Percentiles rank a stretch among this genome's conserved stretches.
phyloP scores from a whole-genome alignment of 2,329 filamentous ascomycete genomes.

The Onygenales sp. region DNA sequence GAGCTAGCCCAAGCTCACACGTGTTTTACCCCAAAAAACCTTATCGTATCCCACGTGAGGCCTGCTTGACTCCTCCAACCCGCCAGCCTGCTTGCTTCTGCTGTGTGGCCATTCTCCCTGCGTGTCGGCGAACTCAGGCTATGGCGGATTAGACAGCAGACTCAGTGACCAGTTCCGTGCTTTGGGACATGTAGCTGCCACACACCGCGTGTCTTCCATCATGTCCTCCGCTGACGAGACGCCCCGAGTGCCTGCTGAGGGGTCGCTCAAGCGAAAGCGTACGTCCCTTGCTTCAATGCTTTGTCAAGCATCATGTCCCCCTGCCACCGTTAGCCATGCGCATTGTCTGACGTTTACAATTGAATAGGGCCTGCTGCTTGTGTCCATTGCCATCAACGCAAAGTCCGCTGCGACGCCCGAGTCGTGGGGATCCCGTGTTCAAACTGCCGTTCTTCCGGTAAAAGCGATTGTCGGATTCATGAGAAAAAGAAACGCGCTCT shows the following conservation, averaged over 20 bases:
- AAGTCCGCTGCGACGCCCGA: slow-evolving; percentile 43
- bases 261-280: slow-evolving; percentile 12
- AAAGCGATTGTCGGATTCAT: slow-evolving; percentile 37
- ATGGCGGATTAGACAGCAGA: background rate
- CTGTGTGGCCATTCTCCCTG: no score
- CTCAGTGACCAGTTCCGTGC: background rate
- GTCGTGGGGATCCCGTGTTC: slow-evolving; percentile 39
- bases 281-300: no score
- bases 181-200: slow-evolving; percentile 1
- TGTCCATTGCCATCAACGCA: slow-evolving; percentile 41
- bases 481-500: slow-evolving; percentile 42
- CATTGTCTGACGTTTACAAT: background rate
- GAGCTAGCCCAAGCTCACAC: no score
- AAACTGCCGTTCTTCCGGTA: slow-evolving; percentile 37
- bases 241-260: slow-evolving; percentile 7
- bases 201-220: slow-evolving; percentile 1
- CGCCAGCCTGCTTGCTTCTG: no score
- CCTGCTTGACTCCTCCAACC: no score
- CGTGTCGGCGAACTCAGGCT: no score
- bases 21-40: no score
- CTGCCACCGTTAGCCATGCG: no score
- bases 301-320: no score
- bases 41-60: no score
- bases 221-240: slow-evolving; percentile 11
- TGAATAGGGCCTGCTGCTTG: slow-evolving; percentile 35